phyloP scores from a whole-genome alignment of 371 early-diverging fungal genomes.

The Apophysomyces elegans region DNA sequence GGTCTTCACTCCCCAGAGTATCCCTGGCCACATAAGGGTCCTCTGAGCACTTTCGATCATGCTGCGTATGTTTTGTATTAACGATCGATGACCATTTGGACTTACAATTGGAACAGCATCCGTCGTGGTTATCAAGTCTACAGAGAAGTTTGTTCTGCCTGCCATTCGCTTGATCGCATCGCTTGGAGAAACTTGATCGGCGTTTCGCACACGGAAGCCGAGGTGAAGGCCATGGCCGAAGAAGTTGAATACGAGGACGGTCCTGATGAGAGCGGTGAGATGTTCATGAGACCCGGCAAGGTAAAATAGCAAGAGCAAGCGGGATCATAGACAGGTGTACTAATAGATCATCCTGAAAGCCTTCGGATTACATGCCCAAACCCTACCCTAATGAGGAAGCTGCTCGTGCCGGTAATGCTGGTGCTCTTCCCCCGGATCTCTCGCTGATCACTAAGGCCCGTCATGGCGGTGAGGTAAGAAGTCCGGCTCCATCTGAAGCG shows the following conservation, averaged over 20 bases:
- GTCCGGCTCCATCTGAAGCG: no score
- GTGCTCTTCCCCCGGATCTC: constrained; percentile 96
- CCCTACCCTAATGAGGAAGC: constrained; percentile 98
- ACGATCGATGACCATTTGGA: neutral
- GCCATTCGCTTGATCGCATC: constrained; percentile 94
- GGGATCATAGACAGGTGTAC: neutral
- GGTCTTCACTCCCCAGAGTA: constrained; percentile 90
- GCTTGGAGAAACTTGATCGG: constrained; percentile 95
- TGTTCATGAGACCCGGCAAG: constrained; percentile 96
- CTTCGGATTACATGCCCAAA: constrained; percentile 90
- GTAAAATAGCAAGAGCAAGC: constrained; percentile 33
- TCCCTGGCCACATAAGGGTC: constrained; percentile 88
- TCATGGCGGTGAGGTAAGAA: constrained; percentile 86
- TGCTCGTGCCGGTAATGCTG: constrained; percentile 95
- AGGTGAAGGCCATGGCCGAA: constrained; percentile 94
- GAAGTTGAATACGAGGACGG: constrained; percentile 94
- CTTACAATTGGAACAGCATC: constrained; percentile 57
- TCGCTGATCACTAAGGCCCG: constrained; percentile 95
- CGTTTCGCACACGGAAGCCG: constrained; percentile 90
- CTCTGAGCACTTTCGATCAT: constrained; percentile 90
- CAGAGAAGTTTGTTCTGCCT: constrained; percentile 96
- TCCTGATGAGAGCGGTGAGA: constrained; percentile 92
- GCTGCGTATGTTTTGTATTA: constrained; percentile 72
- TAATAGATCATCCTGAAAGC: constrained; percentile 38
- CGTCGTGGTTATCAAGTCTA: constrained; percentile 99